Base-by-base conservation (phyloP, 2,329 filamentous ascomycete genomes). In the Colletotrichum echinochloae region DNA sequence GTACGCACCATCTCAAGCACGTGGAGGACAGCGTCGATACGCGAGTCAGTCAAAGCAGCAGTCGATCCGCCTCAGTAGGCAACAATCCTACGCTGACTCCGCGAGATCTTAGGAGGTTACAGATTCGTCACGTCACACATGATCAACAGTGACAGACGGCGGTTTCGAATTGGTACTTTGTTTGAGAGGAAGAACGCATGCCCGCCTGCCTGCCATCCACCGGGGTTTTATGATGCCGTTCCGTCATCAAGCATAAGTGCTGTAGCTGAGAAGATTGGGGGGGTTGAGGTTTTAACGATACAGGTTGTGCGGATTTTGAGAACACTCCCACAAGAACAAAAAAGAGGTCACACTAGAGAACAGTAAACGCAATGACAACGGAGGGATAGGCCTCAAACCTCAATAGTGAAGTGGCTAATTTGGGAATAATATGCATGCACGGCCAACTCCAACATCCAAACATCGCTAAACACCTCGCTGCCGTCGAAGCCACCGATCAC, bases 401-500 rank as follows among this genome's bases (percentile, higher is more conserved):
- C 89, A 75, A 92, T 92, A 48, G 85, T 89, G 74, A 92, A 92
- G 79, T 92, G 90, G 77, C 89, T 91, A 77, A 92, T 92, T 79
- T 92, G 90, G 72, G 90, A 91, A 76, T 92, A 92, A 77, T 92
- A 92, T 46, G 90, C 88, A 78, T 92, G 90, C 14, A 92, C 89
- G 2, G 89, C 90, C 75, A 92, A 80, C 80, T 92, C 90, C 65
- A 92, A 80, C 7, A 91, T 84, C 83, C 87, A 89, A 23, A 91
- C 90, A 72, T 92, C 90, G 44, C 87, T 86, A 82, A 91, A 92
- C 30, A 92, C 90, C 77, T 91, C 88, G 69, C 82, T 85, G 62
- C 90, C 90, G 78, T 92, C 90, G 74, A 92, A 92, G 0, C 90
- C 90, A 23, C 90, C 90, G 66, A 92, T 87, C 46, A 91, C 79